Percentiles rank a stretch among this genome's conserved stretches.
phyloP scores from a whole-genome alignment of 495 filamentous ascomycete genomes.

The Aspergillus baeticus region DNA sequence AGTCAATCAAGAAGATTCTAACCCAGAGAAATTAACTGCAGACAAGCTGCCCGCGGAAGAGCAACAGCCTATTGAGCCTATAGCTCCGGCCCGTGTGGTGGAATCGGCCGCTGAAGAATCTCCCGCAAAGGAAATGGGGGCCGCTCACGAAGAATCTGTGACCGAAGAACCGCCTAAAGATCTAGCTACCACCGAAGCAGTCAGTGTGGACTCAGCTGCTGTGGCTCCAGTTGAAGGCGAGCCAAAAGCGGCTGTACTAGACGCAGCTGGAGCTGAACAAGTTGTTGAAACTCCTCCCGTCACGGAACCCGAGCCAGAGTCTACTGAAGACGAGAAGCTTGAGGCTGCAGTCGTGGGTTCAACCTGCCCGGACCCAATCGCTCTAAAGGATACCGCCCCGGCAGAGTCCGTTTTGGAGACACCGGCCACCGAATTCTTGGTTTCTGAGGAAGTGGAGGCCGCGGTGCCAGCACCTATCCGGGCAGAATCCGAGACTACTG shows the following conservation, averaged over 20 bases:
- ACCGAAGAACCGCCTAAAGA: slow-evolving; percentile 2
- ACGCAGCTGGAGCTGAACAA: not conserved
- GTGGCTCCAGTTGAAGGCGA: not conserved
- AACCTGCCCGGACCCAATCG: not conserved
- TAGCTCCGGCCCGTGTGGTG: slow-evolving; percentile 8
- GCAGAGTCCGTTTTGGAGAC: not conserved
- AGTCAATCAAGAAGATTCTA: slow-evolving; percentile 1
- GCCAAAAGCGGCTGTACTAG: not conserved
- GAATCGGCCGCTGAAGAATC: slow-evolving; percentile 16
- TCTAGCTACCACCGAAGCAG: not conserved
- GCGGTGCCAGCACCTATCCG: not conserved
- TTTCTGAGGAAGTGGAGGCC: not conserved
- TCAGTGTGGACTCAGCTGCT: slow-evolving; percentile 3
- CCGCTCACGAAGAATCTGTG: not conserved
- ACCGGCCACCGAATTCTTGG: not conserved
- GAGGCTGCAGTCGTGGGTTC: slow-evolving; percentile 12
- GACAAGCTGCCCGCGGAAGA: slow-evolving; percentile 7
- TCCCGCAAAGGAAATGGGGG: slow-evolving; percentile 10
- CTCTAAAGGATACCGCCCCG: not conserved
- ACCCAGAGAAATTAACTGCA: slow-evolving; percentile 2
- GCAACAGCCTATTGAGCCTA: slow-evolving; percentile 1
- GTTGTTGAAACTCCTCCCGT: not conserved
- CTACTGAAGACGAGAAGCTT: not conserved
- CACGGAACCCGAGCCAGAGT: not conserved
- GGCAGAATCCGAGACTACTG: not conserved